phyloP scores from a whole-genome alignment of 106 monocot genomes.

The Narthecium ossifragum region DNA sequence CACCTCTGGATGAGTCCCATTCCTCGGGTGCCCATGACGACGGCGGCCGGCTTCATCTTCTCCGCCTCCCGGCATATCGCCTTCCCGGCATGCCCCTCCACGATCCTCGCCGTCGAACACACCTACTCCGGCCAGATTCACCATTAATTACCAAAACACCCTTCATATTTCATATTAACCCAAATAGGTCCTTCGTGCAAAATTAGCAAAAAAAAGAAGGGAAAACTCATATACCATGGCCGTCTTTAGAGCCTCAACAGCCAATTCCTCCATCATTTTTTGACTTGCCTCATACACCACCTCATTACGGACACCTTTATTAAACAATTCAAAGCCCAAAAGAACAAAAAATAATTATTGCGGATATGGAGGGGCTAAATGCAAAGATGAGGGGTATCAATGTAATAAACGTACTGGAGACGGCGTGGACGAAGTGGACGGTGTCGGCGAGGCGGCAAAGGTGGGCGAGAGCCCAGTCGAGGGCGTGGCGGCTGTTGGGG shows the following conservation, averaged over 20 bases:
- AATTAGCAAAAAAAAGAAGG: not conserved
- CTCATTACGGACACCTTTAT: conserved; percentile 52
- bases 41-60: conserved; percentile 66
- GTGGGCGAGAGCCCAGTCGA: conserved; percentile 79
- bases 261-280: not conserved
- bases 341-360: not conserved
- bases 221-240: conserved; percentile 6
- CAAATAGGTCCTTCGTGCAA: not conserved
- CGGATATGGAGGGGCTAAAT: not conserved
- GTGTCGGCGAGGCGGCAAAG: conserved; percentile 90
- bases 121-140: conserved; percentile 26
- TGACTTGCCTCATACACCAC: conserved; percentile 51
- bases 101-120: conserved; percentile 57
- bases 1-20: conserved; percentile 67
- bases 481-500: conserved; percentile 67
- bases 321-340: not conserved
- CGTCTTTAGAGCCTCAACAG: not conserved
- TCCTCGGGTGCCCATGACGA: conserved; percentile 83
- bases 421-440: conserved; percentile 75
- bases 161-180: not conserved
- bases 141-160: not conserved
- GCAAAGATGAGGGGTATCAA: not conserved
- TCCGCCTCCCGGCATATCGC: conserved; percentile 78
- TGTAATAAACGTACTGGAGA: conserved; percentile 32
- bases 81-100: conserved; percentile 83